phyloP scores from a whole-genome alignment of 768 basidiomycete species.

The Boletus edulis region DNA sequence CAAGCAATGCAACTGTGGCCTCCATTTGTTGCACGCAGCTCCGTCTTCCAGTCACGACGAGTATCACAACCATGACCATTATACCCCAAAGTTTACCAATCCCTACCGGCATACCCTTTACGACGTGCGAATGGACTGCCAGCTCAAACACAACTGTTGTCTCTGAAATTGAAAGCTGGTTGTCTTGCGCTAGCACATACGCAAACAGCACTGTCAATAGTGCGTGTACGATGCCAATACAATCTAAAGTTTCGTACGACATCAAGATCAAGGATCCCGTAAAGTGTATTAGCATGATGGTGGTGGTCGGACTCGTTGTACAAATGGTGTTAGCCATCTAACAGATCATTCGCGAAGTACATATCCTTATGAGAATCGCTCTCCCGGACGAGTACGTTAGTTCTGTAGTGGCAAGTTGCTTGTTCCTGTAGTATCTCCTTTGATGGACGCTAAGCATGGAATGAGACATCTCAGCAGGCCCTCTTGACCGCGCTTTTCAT shows the following conservation, averaged over 20 bases:
- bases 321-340: background rate
- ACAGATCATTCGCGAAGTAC: no score
- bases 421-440: no score
- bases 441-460: no score
- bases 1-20: slow-evolving; percentile 5
- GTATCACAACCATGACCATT: background rate
- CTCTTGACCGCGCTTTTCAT: no score
- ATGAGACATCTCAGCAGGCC: no score
- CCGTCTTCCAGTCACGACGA: background rate
- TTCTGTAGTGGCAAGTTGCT: no score
- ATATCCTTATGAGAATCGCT: no score
- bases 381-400: no score
- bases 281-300: background rate
- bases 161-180: background rate
- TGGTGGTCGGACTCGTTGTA: background rate
- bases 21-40: slow-evolving; percentile 2
- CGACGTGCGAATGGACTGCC: background rate
- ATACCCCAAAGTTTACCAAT: background rate
- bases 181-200: background rate
- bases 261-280: background rate
- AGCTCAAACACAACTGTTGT: background rate
- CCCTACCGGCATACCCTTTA: background rate
- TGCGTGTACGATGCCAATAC: background rate
- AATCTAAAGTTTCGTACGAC: background rate
- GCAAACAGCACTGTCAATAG: background rate